These are phyloP conservation scores for Pseudognaphalium luteoalbum DNA, from an alignment of 129 eudicot genomes.

Conservation along the genomic window DNA sequence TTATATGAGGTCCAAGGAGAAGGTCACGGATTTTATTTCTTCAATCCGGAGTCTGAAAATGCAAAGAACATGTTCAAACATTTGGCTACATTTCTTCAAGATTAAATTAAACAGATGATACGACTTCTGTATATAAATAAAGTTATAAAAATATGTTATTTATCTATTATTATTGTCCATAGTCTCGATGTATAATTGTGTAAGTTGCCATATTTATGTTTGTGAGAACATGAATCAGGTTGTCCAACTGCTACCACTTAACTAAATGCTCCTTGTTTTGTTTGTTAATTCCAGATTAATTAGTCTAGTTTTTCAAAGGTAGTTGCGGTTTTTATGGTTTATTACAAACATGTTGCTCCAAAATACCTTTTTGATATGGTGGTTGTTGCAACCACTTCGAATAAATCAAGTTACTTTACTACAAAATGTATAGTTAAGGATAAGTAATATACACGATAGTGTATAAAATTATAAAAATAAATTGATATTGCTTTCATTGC, in stretches of 20 bases:
- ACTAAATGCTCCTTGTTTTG: slow-evolving; percentile 4
- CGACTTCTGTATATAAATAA: background rate
- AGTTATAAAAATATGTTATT: too few species aligned
- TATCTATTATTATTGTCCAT: background rate
- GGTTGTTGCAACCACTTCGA: slow-evolving; percentile 6
- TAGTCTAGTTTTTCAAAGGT: background rate
- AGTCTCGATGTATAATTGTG: background rate
- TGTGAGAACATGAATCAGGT: background rate
- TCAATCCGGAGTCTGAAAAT: slow-evolving; percentile 35
- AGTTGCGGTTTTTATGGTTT: slow-evolving; percentile 19
- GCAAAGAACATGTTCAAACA: slow-evolving; percentile 40
- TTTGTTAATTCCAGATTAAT: slow-evolving; percentile 8
- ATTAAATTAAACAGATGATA: background rate
- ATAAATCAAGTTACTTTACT: background rate
- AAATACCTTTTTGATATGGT: slow-evolving; percentile 2
- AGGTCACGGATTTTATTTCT: slow-evolving; percentile 51
- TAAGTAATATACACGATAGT: too few species aligned
- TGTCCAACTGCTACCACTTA: slow-evolving; percentile 19
- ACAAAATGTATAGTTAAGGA: too few species aligned
- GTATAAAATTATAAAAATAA: too few species aligned
- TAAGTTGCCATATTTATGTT: background rate
- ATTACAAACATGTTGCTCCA: slow-evolving; percentile 17
- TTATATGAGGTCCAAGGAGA: slow-evolving; percentile 52
- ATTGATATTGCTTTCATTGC: too few species aligned
- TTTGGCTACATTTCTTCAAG: slow-evolving; percentile 43